Conservation (phyloP, 164 flowering plant species). For the Kingdonia uniflora region DNA sequence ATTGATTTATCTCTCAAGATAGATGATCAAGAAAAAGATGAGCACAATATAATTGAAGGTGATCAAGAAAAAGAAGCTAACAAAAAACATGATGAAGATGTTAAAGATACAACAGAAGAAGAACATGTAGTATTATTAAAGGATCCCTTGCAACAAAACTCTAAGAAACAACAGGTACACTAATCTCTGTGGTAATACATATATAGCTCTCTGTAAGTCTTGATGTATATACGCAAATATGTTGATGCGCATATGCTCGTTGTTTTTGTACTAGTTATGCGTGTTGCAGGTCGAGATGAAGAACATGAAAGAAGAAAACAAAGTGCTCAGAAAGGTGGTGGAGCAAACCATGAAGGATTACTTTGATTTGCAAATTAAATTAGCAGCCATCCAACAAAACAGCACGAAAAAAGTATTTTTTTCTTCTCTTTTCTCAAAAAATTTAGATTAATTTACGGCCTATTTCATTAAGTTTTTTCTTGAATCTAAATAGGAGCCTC, state of each 20-base stretch:
- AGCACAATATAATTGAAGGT: slow-evolving; percentile 7
- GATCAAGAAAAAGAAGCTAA: slow-evolving; percentile 3
- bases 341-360: slow-evolving; percentile 63
- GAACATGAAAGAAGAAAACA: slow-evolving; percentile 64
- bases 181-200: neutral
- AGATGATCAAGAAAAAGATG: slow-evolving; percentile 13
- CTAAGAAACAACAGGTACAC: slow-evolving; percentile 27
- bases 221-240: neutral
- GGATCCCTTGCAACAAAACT: slow-evolving; percentile 15
- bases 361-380: slow-evolving; percentile 46
- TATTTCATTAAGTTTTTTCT: no score
- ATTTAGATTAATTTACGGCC: neutral
- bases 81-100: neutral
- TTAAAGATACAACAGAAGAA: slow-evolving; percentile 5
- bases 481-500: slow-evolving; percentile 22
- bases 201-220: no score
- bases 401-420: slow-evolving; percentile 21
- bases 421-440: neutral
- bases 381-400: slow-evolving; percentile 28
- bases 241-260: no score
- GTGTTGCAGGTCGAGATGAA: slow-evolving; percentile 45
- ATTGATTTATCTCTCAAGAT: slow-evolving; percentile 45
- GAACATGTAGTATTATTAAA: slow-evolving; percentile 10
- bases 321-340: slow-evolving; percentile 38
- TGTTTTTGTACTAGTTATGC: slow-evolving; percentile 25